phyloP scores from a whole-genome alignment of 164 flowering plant species.

The Santalum album region DNA sequence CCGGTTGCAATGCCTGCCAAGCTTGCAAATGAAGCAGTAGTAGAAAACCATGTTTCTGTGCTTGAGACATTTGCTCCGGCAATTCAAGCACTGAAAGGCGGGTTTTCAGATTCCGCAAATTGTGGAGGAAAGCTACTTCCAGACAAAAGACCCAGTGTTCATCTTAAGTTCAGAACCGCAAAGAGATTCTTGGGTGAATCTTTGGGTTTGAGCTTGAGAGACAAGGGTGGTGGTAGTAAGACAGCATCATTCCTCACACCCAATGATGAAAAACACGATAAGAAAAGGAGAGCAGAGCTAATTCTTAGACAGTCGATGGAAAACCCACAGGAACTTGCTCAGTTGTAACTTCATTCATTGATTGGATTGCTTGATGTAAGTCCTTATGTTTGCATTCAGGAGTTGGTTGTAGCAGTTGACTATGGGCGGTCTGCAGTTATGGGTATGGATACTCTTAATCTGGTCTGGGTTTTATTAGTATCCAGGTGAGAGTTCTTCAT shows the following conservation, averaged over 20 bases:
- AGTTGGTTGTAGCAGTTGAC: conserved; percentile 1
- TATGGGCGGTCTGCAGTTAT: background rate
- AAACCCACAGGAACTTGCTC: conserved; percentile 70
- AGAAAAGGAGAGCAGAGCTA: conserved; percentile 84
- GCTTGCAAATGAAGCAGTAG: conserved; percentile 15
- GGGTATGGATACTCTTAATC: conserved; percentile 4
- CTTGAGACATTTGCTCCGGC: conserved; percentile 75
- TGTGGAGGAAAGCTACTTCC: conserved; percentile 31
- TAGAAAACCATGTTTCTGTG: conserved; percentile 36
- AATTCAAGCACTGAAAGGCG: conserved; percentile 54
- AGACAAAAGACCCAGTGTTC: conserved; percentile 45
- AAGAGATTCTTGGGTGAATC: conserved; percentile 50
- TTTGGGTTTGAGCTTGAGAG: conserved; percentile 38
- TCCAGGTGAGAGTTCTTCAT: conserved; percentile 8
- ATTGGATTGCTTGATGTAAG: conserved; percentile 12
- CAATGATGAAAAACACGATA: conserved; percentile 79
- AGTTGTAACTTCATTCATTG: conserved; percentile 50
- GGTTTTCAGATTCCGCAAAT: conserved; percentile 33
- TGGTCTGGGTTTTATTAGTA: conserved; percentile 1
- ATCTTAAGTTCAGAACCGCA: conserved; percentile 43
- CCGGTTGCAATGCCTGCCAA: conserved; percentile 24
- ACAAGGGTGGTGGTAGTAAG: conserved; percentile 21
- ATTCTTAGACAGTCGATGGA: conserved; percentile 78
- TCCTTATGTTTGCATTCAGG: conserved; percentile 11
- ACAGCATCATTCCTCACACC: background rate